Base-by-base conservation (phyloP, 2,329 filamentous ascomycete genomes). In the Colletotrichum cereale region DNA sequence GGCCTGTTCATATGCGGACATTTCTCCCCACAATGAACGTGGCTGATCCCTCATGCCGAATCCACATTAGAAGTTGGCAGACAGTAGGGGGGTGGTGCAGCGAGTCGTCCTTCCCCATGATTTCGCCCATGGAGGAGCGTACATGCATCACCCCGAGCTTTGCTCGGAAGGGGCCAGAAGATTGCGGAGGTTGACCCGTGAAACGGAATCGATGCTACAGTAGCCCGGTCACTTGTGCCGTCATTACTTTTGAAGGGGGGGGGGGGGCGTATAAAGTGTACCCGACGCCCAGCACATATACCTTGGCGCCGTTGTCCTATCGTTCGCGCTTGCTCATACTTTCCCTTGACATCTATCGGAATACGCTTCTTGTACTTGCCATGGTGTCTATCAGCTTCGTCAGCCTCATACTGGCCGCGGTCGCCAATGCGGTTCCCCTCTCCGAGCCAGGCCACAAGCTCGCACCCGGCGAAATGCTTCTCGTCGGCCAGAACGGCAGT, bases 341-440 rank as follows among this genome's bases (percentile, higher is more conserved):
- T n/a, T n/a, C n/a, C n/a, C n/a, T n/a, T n/a, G n/a, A n/a, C n/a
- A n/a, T n/a, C n/a, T n/a, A n/a, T n/a, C n/a, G n/a, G n/a, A n/a
- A n/a, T n/a, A n/a, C n/a, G n/a, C 31, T 36, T 52, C 50, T 5
- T 29, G 21, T 29, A 26, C 29, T 21, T 56, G 53, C 5, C 11
- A 72, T 72, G 66, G 38, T 72, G 38, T 60, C 70, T 18, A 29
- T 50, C 6, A 34, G 24, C 29, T n/a, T 72, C 7, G 12, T 69
- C 29, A 57, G 26, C 34, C 50, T 73, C n/a, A 8, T 69, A 12
- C 42, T 66, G 62, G 61, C 67, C 16, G 29, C 57, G 29, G 58
- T 42, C n/a, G 66, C 48, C 56, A 55, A 26, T 29, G 67, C 71
- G n/a, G 62, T 57, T 34, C 71, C 71, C 16, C 14, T 70, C 16